phyloP scores from a whole-genome alignment of 495 filamentous ascomycete genomes.

The Viridothelium virens region DNA sequence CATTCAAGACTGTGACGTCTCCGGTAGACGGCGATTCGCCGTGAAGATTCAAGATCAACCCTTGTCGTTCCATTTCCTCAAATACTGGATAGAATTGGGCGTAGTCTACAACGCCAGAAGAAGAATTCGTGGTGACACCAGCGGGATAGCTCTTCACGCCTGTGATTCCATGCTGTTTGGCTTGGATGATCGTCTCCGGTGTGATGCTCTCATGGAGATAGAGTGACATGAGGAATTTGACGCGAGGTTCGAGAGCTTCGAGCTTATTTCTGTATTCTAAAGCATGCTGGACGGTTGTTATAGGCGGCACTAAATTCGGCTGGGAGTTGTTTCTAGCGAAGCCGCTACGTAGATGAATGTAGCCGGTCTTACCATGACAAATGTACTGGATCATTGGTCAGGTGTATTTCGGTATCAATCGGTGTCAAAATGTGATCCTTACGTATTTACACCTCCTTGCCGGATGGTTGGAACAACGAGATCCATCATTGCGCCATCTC shows the following conservation, averaged over 20 bases:
- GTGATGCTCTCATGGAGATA: constrained; percentile 74
- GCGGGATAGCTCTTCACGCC: constrained; percentile 53
- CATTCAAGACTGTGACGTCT: constrained; percentile 62
- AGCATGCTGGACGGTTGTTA: constrained; percentile 65
- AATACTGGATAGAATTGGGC: constrained; percentile 69
- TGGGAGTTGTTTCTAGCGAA: constrained; percentile 38
- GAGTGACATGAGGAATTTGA: constrained; percentile 82
- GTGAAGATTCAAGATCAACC: constrained; percentile 57
- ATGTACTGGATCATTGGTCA: constrained; percentile 24
- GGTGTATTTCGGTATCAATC: too few species aligned
- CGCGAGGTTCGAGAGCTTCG: constrained; percentile 57
- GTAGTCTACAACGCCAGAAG: constrained; percentile 69
- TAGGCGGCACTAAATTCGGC: constrained; percentile 67
- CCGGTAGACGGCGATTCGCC: constrained; percentile 46
- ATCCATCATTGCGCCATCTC: constrained; percentile 74
- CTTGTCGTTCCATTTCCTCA: constrained; percentile 62
- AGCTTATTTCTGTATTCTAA: constrained; percentile 66
- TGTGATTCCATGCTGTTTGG: constrained; percentile 54
- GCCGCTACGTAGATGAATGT: background rate
- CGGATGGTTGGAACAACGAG: constrained; percentile 70
- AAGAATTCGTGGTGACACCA: constrained; percentile 78
- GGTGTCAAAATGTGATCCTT: too few species aligned
- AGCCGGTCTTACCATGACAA: constrained; percentile 58
- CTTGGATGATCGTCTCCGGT: constrained; percentile 67
- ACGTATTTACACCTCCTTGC: constrained; percentile 41